These are phyloP conservation scores for Kodamaea restingae DNA, from an alignment of 805 yeast species.

Conservation along the genomic window DNA sequence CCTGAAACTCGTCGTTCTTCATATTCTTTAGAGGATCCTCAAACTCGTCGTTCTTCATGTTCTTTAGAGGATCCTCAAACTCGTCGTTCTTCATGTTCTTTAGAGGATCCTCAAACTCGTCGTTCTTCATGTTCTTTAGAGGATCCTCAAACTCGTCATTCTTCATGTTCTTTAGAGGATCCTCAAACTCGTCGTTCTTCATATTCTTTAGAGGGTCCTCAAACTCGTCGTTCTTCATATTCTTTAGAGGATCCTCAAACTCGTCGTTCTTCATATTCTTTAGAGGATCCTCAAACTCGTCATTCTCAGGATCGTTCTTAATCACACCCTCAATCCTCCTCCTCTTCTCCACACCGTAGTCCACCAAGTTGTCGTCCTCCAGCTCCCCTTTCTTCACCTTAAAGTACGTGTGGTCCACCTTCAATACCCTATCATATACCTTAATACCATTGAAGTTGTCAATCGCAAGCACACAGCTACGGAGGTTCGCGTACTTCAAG, in stretches of 20 bases:
- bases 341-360: slow-evolving; percentile 18
- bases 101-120: slow-evolving; percentile 20
- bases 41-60: not conserved
- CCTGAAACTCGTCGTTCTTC: not conserved
- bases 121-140: slow-evolving; percentile 18
- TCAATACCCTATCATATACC: slow-evolving; percentile 45
- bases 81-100: slow-evolving; percentile 20
- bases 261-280: slow-evolving; percentile 15
- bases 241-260: slow-evolving; percentile 19
- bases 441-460: slow-evolving; percentile 78
- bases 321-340: slow-evolving; percentile 3
- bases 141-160: slow-evolving; percentile 33
- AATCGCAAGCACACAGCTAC: slow-evolving; percentile 78
- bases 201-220: slow-evolving; percentile 19
- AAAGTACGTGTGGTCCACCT: slow-evolving; percentile 72
- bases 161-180: not conserved
- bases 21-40: not conserved
- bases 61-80: slow-evolving; percentile 23
- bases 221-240: slow-evolving; percentile 22
- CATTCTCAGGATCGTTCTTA: slow-evolving; percentile 6
- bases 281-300: slow-evolving; percentile 35
- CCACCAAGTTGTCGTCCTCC: slow-evolving; percentile 40
- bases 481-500: slow-evolving; percentile 76
- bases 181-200: not conserved
- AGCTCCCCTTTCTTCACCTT: slow-evolving; percentile 50